phyloP scores from a whole-genome alignment of 2,329 filamentous ascomycete species.

The Aspergillus niger region DNA sequence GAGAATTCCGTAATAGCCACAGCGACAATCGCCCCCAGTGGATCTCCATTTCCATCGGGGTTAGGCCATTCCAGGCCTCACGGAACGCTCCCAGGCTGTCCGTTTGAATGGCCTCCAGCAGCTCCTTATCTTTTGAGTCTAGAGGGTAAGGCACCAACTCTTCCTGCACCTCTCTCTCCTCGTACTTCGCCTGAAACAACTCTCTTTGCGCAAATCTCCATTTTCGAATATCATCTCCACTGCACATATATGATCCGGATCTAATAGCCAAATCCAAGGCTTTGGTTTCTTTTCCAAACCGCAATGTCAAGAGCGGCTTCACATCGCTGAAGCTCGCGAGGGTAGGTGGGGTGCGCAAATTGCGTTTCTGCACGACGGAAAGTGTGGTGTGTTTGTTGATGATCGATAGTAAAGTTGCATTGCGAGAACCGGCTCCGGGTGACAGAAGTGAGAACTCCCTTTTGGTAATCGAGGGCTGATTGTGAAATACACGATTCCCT shows the following conservation, averaged over 20 bases:
- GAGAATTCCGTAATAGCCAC: constrained; percentile 48
- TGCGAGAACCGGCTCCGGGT: neutral
- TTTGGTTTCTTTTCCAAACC: neutral
- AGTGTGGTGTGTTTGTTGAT: neutral
- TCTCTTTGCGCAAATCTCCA: constrained; percentile 29
- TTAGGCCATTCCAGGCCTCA: constrained; percentile 30
- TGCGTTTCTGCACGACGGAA: neutral
- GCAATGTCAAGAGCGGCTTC: neutral
- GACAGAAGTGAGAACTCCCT: neutral
- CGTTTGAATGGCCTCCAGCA: constrained; percentile 27
- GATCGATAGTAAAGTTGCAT: neutral
- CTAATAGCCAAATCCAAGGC: neutral
- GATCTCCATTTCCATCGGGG: constrained; percentile 22
- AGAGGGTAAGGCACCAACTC: constrained; percentile 12
- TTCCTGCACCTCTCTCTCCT: constrained; percentile 10
- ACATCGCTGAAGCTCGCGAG: neutral
- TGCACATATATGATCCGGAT: constrained; percentile 24
- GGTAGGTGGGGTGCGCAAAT: neutral
- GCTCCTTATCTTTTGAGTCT: constrained; percentile 15
- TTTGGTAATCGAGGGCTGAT: neutral
- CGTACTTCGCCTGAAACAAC: constrained; percentile 27
- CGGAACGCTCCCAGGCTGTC: constrained; percentile 30
- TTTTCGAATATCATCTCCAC: neutral
- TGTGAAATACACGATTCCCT: neutral
- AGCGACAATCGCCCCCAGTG: constrained; percentile 50